Percentiles rank a stretch among this genome's conserved stretches.
Evolutionary conservation across 78 protist genomes (phyloP).

Genomic region (Emiliania huxleyi): DNA sequence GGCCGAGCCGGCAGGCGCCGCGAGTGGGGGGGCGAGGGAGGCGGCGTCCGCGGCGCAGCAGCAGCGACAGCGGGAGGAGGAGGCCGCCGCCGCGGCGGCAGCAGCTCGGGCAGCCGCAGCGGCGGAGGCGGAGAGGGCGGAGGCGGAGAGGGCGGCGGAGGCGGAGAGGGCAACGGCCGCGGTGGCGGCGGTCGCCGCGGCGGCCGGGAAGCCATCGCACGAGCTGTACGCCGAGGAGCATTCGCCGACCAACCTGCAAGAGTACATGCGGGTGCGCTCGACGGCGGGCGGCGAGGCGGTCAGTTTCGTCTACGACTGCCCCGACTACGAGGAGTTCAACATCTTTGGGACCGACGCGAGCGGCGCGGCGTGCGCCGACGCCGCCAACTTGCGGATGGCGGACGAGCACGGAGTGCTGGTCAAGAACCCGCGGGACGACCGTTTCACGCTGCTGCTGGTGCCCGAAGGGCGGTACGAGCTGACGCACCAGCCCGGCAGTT

Average conservation of each 20-base stretch:
- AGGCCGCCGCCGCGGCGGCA: too few species aligned
- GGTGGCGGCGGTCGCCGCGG: too few species aligned
- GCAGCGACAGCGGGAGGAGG: too few species aligned
- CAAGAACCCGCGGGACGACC: neutral
- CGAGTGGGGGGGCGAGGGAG: too few species aligned
- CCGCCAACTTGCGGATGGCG: neutral
- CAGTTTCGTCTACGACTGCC: neutral
- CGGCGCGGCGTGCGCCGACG: neutral
- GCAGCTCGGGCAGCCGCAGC: too few species aligned
- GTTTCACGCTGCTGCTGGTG: neutral
- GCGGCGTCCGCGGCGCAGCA: too few species aligned
- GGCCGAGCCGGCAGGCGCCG: too few species aligned
- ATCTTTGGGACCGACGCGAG: neutral
- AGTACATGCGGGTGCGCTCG: neutral
- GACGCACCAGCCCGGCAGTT: neutral
- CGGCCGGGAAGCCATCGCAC: neutral
- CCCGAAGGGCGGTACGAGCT: neutral
- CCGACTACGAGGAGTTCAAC: slow-evolving; percentile 8
- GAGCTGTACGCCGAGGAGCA: neutral
- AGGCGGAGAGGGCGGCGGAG: too few species aligned
- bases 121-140: too few species aligned
- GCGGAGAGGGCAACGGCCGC: too few species aligned
- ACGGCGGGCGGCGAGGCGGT: neutral
- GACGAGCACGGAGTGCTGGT: neutral
- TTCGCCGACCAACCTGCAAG: neutral